Percentiles rank a stretch among this genome's conserved stretches.
phyloP scores from a whole-genome alignment of 225 moss, liverwort and hornwort genomes.

The Neckera pumila region DNA sequence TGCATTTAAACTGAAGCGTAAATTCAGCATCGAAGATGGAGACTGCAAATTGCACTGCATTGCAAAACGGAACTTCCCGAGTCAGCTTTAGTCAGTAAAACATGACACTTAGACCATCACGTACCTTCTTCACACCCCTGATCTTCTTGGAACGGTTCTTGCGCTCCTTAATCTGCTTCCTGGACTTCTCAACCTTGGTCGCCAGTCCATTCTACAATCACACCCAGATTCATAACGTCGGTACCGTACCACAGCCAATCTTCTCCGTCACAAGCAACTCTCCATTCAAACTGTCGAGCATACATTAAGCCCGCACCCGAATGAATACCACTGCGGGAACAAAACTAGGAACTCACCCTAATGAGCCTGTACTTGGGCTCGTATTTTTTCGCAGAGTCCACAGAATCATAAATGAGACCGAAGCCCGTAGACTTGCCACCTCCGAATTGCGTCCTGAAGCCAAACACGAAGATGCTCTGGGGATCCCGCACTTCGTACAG shows the following conservation, averaged over 20 bases:
- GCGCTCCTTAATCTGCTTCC: neutral
- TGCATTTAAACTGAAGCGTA: neutral
- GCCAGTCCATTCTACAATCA: constrained; percentile 65
- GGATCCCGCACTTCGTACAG: constrained; percentile 71
- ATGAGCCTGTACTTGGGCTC: constrained; percentile 23
- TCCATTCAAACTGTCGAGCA: neutral
- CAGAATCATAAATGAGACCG: neutral
- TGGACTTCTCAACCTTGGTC: constrained; percentile 1
- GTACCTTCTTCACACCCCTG: constrained; percentile 58
- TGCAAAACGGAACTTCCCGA: neutral
- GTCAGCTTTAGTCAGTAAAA: no score
- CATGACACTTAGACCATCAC: neutral
- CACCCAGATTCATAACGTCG: neutral
- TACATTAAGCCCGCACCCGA: neutral
- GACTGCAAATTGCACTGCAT: neutral
- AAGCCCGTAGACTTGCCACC: neutral
- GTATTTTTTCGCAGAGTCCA: constrained; percentile 13
- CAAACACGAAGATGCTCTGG: constrained; percentile 67
- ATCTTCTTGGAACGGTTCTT: neutral
- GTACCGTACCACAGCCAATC: neutral
- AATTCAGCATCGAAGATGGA: neutral
- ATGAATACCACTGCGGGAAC: neutral
- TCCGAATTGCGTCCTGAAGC: neutral
- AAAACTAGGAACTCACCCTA: neutral
- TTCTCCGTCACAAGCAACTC: neutral